These are phyloP conservation scores for Plasmodium falciparum DNA, from an alignment of 169 alveolate species.

Conservation along the genomic window DNA sequence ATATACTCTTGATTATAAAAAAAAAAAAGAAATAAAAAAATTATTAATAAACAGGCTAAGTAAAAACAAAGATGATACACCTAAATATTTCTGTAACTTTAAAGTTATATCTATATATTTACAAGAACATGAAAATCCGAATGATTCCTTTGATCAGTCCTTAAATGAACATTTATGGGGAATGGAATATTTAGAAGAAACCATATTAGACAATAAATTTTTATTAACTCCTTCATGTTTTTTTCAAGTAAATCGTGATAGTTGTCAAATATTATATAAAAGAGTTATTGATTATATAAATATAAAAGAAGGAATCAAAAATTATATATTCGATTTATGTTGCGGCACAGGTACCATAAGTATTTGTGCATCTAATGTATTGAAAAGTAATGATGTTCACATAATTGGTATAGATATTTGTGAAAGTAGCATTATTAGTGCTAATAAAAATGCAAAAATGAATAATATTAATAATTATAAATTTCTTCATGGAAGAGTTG, in stretches of 20 bases:
- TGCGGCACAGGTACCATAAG: slow-evolving; percentile 77
- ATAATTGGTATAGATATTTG: slow-evolving; percentile 75
- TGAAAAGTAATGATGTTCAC: slow-evolving; percentile 30
- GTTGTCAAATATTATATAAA: slow-evolving; percentile 71
- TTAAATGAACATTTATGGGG: slow-evolving; percentile 77
- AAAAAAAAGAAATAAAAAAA: slow-evolving; percentile 65
- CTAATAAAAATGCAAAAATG: slow-evolving; percentile 70
- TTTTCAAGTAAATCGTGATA: slow-evolving; percentile 75
- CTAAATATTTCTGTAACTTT: slow-evolving; percentile 33
- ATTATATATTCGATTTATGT: slow-evolving; percentile 74
- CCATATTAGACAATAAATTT: slow-evolving; percentile 51
- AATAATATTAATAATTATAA: slow-evolving; percentile 72
- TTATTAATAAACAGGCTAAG: slow-evolving; percentile 66
- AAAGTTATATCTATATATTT: slow-evolving; percentile 62
- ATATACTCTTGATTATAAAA: slow-evolving; percentile 58
- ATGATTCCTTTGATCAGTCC: slow-evolving; percentile 59
- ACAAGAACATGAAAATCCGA: slow-evolving; percentile 74
- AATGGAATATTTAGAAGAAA: slow-evolving; percentile 62
- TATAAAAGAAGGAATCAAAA: slow-evolving; percentile 26
- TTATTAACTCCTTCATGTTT: slow-evolving; percentile 75
- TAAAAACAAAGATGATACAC: slow-evolving; percentile 56
- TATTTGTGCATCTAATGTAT: slow-evolving; percentile 68
- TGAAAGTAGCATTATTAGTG: slow-evolving; percentile 71
- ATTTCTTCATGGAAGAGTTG: slow-evolving; percentile 75
- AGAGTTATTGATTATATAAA: slow-evolving; percentile 61